A percentile compares a stretch with the other conserved stretches of the same genome.
Evolutionary conservation across 116 monocot genomes (phyloP).

Genomic region (Zostera marina): DNA sequence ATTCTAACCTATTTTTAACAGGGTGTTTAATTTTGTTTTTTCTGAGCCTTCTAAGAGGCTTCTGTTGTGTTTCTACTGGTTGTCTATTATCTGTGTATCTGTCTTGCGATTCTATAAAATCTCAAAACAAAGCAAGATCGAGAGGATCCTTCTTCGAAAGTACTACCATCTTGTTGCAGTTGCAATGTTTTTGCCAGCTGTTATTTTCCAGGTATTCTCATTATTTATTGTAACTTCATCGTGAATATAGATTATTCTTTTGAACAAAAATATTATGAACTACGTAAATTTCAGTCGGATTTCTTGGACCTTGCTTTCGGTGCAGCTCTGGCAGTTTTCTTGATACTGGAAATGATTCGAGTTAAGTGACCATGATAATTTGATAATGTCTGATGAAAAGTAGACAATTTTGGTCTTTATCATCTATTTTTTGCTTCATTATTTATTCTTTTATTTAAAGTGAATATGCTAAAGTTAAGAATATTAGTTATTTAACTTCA

Average conservation of each 20-base stretch:
- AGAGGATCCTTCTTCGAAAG: slow-evolving; percentile 96
- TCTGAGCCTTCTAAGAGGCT: slow-evolving; percentile 42
- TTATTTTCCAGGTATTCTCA: slow-evolving; percentile 61
- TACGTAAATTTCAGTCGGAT: slow-evolving; percentile 39
- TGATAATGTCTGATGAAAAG: no score
- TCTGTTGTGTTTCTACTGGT: slow-evolving; percentile 75
- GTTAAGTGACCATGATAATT: slow-evolving; percentile 32
- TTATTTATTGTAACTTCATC: not conserved
- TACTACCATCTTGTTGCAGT: slow-evolving; percentile 98
- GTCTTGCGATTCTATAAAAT: slow-evolving; percentile 80
- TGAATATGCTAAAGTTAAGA: not conserved
- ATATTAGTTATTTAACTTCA: not conserved
- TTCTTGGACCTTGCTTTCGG: slow-evolving; percentile 97
- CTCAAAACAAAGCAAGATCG: slow-evolving; percentile 81
- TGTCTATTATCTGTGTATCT: slow-evolving; percentile 52
- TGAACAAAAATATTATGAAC: not conserved
- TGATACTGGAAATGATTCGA: slow-evolving; percentile 80
- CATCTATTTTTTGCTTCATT: no score
- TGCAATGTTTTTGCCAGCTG: slow-evolving; percentile 78
- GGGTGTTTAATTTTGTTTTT: slow-evolving; percentile 74
- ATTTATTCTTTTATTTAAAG: no score
- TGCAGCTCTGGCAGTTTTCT: slow-evolving; percentile 76
- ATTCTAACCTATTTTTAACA: slow-evolving; percentile 15
- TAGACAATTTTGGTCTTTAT: no score
- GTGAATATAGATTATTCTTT: slow-evolving; percentile 4